These are phyloP conservation scores for Cladosporium sp. DNA, from an alignment of 2,329 filamentous ascomycete genomes.

Conservation along the genomic window DNA sequence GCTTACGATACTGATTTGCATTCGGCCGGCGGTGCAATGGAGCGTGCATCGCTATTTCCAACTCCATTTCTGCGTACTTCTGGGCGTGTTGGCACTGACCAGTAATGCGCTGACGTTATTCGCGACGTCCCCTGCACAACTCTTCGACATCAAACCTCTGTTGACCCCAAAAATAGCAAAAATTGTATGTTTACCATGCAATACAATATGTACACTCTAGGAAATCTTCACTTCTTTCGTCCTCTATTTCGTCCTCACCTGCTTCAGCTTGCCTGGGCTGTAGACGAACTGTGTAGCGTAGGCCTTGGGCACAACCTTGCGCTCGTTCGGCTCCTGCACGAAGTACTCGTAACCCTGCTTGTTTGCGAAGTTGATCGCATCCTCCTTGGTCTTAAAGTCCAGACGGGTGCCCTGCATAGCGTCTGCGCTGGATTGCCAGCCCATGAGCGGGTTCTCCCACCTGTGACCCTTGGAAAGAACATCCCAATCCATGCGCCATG, in stretches of 20 bases:
- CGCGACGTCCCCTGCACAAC: too few species aligned
- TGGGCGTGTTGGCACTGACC: too few species aligned
- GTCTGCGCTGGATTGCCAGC: conserved; percentile 95
- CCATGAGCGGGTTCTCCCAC: conserved; percentile 98
- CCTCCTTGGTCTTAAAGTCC: conserved; percentile 88
- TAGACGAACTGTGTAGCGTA: conserved; percentile 97
- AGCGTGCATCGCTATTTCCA: too few species aligned
- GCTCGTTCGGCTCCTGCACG: conserved; percentile 90
- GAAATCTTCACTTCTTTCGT: not conserved
- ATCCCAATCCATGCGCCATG: conserved; percentile 99
- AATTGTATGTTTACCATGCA: conserved; percentile 7
- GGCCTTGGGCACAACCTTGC: conserved; percentile 81
- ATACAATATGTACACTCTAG: conserved; percentile 13
- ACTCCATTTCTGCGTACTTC: too few species aligned
- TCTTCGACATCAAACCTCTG: too few species aligned
- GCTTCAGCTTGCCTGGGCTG: conserved; percentile 77
- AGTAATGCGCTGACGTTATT: too few species aligned
- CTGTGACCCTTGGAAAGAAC: conserved; percentile 84
- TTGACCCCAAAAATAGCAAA: too few species aligned
- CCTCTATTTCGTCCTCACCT: conserved; percentile 71
- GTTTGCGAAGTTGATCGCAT: conserved; percentile 90
- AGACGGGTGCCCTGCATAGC: conserved; percentile 91
- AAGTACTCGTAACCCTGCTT: conserved; percentile 99
- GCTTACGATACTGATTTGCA: not conserved
- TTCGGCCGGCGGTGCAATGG: too few species aligned